These are phyloP conservation scores for Trichoderma erinaceum DNA, from an alignment of 495 filamentous ascomycete genomes.

Conservation along the genomic window DNA sequence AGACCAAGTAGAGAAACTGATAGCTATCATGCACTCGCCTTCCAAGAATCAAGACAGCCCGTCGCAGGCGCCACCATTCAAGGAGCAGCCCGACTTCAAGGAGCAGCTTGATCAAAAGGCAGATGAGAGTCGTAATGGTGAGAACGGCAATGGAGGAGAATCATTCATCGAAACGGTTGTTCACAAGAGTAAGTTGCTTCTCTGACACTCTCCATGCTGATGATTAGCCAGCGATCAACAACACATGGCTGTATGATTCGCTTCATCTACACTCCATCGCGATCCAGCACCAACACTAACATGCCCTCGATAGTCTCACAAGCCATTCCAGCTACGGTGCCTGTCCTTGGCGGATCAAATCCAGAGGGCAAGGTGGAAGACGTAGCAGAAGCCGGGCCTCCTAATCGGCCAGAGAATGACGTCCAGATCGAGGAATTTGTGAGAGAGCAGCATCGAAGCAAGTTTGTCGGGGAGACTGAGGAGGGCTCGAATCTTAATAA, in stretches of 20 bases:
- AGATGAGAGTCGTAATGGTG: slow-evolving; percentile 7
- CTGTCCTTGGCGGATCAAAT: neutral
- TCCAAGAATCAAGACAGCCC: neutral
- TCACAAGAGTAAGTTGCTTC: slow-evolving; percentile 24
- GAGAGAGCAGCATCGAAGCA: slow-evolving; percentile 32
- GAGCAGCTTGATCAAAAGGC: slow-evolving; percentile 26
- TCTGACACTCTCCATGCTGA: neutral
- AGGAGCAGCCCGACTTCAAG: slow-evolving; percentile 20
- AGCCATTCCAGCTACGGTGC: neutral
- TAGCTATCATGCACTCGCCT: neutral
- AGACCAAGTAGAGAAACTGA: neutral
- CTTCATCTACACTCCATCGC: neutral
- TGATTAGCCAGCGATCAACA: neutral
- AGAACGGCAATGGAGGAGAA: neutral
- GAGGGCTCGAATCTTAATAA: neutral
- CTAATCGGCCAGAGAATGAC: slow-evolving; percentile 29
- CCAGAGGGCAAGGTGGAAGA: slow-evolving; percentile 13
- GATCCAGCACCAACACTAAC: neutral
- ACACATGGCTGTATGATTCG: neutral
- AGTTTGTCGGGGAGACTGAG: neutral
- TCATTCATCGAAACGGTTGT: slow-evolving; percentile 18
- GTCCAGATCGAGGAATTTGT: slow-evolving; percentile 32
- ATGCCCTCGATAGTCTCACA: neutral
- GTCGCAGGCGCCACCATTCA: neutral
- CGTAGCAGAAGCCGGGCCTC: slow-evolving; percentile 18